phyloP scores from a whole-genome alignment of 2,329 filamentous ascomycete species.

The Colletotrichum melonis region DNA sequence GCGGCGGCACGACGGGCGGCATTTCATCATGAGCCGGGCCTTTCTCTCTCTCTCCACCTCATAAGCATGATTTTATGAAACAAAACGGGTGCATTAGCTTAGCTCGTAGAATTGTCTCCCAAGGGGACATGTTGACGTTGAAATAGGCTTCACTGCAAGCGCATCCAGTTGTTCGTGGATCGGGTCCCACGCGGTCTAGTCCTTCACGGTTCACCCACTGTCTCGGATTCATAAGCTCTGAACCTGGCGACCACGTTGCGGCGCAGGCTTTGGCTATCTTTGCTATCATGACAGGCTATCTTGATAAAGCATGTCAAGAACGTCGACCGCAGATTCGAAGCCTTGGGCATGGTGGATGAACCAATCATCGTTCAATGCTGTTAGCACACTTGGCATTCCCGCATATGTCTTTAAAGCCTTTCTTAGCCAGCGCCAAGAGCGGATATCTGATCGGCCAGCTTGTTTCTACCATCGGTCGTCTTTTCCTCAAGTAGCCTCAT shows the following conservation, averaged over 20 bases:
- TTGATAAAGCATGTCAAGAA: background rate
- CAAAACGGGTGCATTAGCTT: background rate
- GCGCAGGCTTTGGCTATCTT: conserved; percentile 17
- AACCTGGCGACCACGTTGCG: background rate
- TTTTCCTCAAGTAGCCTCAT: background rate
- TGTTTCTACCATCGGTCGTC: background rate
- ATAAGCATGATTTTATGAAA: background rate
- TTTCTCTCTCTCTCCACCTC: background rate
- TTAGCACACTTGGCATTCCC: background rate
- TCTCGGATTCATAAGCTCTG: background rate
- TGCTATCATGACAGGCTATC: conserved; percentile 20
- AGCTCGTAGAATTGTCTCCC: too few relatives aligned
- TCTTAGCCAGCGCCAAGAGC: background rate
- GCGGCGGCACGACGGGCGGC: background rate
- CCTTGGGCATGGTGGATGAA: background rate
- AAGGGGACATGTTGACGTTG: conserved; percentile 8
- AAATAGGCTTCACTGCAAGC: conserved; percentile 24
- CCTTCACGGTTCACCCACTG: background rate
- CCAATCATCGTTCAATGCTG: background rate
- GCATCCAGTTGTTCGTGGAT: background rate
- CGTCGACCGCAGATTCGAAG: background rate
- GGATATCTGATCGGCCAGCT: background rate
- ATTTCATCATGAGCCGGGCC: background rate
- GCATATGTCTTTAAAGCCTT: background rate
- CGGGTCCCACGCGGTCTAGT: background rate